Evolutionary conservation across 805 yeast genomes (phyloP).

Genomic region (Wickerhamomyces bisporus): DNA sequence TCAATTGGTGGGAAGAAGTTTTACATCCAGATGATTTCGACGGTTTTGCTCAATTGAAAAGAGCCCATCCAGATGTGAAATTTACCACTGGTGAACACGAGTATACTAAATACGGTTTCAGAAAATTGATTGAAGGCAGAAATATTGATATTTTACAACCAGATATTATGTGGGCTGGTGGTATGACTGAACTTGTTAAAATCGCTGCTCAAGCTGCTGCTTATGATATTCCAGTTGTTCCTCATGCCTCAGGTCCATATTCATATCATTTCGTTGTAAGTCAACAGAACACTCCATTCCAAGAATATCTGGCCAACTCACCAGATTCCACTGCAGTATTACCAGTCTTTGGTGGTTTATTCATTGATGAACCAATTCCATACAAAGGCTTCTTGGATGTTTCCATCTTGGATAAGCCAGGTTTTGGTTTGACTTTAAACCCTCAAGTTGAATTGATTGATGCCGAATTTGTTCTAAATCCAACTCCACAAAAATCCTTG

Average conservation of each 20-base stretch:
- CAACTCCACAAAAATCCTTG: constrained; percentile 35
- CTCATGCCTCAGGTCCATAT: constrained; percentile 51
- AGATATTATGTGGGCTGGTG: constrained; percentile 52
- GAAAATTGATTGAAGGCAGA: constrained; percentile 45
- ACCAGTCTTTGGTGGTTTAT: constrained; percentile 44
- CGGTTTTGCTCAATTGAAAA: constrained; percentile 40
- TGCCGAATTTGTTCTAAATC: constrained; percentile 34
- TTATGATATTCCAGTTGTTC: constrained; percentile 48
- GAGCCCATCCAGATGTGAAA: constrained; percentile 42
- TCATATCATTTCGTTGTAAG: constrained; percentile 46
- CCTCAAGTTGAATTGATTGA: constrained; percentile 37
- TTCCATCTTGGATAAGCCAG: constrained; percentile 39
- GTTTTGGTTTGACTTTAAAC: constrained; percentile 43
- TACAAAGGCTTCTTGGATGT: constrained; percentile 37
- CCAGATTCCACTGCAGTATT: constrained; percentile 40
- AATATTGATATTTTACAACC: constrained; percentile 45
- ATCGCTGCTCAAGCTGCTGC: constrained; percentile 47
- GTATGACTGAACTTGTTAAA: constrained; percentile 42
- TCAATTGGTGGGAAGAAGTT: constrained; percentile 50
- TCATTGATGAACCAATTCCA: constrained; percentile 44
- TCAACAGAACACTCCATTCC: constrained; percentile 47
- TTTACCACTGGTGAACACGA: constrained; percentile 53
- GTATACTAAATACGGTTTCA: constrained; percentile 45
- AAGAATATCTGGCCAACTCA: constrained; percentile 45
- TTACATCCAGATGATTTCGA: constrained; percentile 48